Evolutionary conservation across 495 filamentous ascomycete genomes (phyloP), one percentile per base, ranked within the genome.

Genomic region (Aspergillus avenaceus): DNA sequence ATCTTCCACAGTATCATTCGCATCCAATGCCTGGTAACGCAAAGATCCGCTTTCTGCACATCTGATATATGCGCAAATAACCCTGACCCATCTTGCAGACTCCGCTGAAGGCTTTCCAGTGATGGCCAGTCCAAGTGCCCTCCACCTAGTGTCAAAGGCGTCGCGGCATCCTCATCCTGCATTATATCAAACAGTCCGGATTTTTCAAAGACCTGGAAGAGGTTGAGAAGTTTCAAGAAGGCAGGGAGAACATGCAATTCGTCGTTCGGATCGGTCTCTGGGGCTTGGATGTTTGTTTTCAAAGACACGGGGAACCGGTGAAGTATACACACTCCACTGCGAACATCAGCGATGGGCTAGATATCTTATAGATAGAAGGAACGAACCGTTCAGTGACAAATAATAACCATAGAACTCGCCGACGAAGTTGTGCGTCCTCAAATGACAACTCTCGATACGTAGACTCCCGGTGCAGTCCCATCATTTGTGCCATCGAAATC

Each of bases 1-100:
- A 68, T 60, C 29, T 70, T 63, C 74, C 74, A 77, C 29, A 75
- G 44, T 7, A 74, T 54, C 34, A 74, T 69, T 12, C 70, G 65
- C 72, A 77, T 75, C 74, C 74, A 75, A 41, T 74, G 70, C 36
- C 66, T 53, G 2, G 74, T 75, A 26, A 74, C 68, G 41, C 62
- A 71, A n/a, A 75, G 62, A 51, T 77, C 73, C 0, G 71, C 73
- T 40, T 67, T 66, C 44, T 77, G 73, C 11, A 74, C 55, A 29
- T 74, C 70, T 18, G 63, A 73, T 14, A 60, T 56, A 14, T 55
- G 53, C 21, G 57, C 55, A 32, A 58, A 43, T 18, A 64, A 50
- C 8, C 56, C 44, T 1, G 59, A 55, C 12, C 57, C 52, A 23
- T 72, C 60, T n/a, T 63, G 64, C 12, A 74, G 58, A n/a, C 62